These are phyloP conservation scores for Monosporascus sp. DNA, from an alignment of 2,329 filamentous ascomycete genomes.

Conservation along the genomic window DNA sequence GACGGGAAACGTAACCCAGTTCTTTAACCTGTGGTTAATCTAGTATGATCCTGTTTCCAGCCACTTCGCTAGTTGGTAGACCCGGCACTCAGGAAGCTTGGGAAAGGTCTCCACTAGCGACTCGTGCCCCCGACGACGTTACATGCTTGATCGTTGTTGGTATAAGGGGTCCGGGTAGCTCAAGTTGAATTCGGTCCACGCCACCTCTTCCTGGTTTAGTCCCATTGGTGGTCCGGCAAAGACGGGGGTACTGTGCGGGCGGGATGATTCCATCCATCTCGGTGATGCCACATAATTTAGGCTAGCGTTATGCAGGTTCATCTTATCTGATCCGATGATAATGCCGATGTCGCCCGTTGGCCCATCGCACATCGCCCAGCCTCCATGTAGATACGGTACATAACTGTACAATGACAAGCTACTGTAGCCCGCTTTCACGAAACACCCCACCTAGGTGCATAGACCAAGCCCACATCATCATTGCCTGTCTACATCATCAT, in stretches of 20 bases:
- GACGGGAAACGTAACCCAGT: not conserved
- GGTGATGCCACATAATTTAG: not conserved
- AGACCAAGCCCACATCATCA: not conserved
- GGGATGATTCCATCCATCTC: not conserved
- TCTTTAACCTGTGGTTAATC: not conserved
- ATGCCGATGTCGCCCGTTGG: slow-evolving; percentile 36
- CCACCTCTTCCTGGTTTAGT: not conserved
- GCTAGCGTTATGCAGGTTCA: slow-evolving; percentile 26
- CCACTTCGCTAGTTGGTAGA: not conserved
- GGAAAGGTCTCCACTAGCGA: not conserved
- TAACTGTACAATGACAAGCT: too few relatives aligned
- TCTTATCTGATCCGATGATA: slow-evolving; percentile 53
- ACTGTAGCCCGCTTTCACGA: too few relatives aligned
- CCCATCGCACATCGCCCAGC: slow-evolving; percentile 4
- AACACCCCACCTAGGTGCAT: not conserved
- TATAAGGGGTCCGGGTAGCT: not conserved
- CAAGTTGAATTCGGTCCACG: not conserved
- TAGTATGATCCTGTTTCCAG: not conserved
- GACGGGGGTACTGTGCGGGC: not conserved
- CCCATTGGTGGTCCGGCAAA: not conserved
- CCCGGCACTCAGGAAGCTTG: not conserved
- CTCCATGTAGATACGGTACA: not conserved
- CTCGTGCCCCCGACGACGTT: not conserved
- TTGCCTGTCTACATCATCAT: not conserved
- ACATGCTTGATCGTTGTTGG: not conserved